Evolutionary conservation across 148 eudicot genomes (phyloP).

Genomic region (Rhododendron kiyosumense): DNA sequence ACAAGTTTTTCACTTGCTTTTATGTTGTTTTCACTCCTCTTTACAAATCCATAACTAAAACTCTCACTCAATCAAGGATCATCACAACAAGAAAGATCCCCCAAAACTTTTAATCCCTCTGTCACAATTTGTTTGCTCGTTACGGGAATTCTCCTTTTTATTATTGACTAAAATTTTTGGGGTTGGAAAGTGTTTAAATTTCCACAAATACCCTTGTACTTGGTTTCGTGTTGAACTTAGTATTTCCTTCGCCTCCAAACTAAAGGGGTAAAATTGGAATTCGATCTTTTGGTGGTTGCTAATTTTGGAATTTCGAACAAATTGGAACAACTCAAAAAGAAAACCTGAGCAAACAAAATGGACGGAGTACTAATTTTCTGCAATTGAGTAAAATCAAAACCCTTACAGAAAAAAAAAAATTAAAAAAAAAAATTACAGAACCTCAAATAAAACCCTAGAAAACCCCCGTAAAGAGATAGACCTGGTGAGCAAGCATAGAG

Average conservation of each 20-base stretch:
- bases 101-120: not conserved
- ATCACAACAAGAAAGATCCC: not conserved
- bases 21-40: not conserved
- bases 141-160: no score
- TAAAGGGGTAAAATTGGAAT: not conserved
- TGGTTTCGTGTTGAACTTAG: not conserved
- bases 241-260: not conserved
- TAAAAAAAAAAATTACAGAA: not conserved
- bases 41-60: not conserved
- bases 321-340: not conserved
- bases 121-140: not conserved
- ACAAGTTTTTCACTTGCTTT: not conserved
- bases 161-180: not conserved
- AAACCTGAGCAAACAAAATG: no score
- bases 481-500: constrained; percentile 93
- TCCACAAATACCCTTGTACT: not conserved
- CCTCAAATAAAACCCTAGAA: not conserved
- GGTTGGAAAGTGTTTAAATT: not conserved
- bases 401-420: not conserved
- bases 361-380: not conserved
- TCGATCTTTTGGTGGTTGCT: not conserved
- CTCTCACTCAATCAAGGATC: not conserved
- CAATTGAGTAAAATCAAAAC: not conserved
- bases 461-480: not conserved
- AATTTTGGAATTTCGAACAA: not conserved